Percentiles rank a stretch among this genome's conserved stretches.
Evolutionary conservation across 2,329 filamentous ascomycete genomes (phyloP).

Genomic region (Alternaria solani): DNA sequence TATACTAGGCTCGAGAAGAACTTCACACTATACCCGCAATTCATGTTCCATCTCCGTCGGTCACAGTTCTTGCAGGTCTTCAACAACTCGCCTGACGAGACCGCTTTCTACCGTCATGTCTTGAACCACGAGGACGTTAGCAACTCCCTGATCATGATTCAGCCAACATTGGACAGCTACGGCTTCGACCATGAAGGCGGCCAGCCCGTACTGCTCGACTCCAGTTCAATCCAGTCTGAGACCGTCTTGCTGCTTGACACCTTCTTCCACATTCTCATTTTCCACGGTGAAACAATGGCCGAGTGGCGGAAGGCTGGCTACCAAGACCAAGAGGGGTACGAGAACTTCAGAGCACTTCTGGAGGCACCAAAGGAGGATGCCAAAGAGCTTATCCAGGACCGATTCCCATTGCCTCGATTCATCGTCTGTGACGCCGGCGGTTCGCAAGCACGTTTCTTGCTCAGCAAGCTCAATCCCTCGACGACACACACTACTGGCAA

Average conservation of each 20-base stretch:
- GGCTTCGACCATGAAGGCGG: constrained; percentile 95
- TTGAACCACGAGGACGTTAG: constrained; percentile 96
- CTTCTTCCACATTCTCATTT: constrained; percentile 99
- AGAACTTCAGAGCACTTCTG: constrained; percentile 88
- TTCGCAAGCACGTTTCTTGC: constrained; percentile 93
- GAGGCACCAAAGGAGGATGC: constrained; percentile 97
- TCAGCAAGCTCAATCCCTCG: constrained; percentile 96
- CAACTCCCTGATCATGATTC: constrained; percentile 98
- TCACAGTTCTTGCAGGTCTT: constrained; percentile 99
- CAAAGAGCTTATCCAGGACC: constrained; percentile 95
- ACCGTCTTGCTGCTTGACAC: constrained; percentile 95
- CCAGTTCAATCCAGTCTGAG: constrained; percentile 91
- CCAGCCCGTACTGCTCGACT: constrained; percentile 93
- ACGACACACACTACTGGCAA: constrained; percentile 94
- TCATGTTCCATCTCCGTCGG: constrained; percentile 98
- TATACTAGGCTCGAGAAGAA: constrained; percentile 80
- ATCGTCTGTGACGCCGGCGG: constrained; percentile 99
- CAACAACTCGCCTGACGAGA: constrained; percentile 99
- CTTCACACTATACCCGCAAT: constrained; percentile 97
- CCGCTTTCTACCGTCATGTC: constrained; percentile 97
- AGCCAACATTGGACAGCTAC: constrained; percentile 96
- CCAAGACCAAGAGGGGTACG: constrained; percentile 96
- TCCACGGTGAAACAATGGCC: constrained; percentile 97
- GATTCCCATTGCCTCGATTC: constrained; percentile 97
- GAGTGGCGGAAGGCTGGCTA: constrained; percentile 99